Evolutionary conservation across 257 asterid species (phyloP).

Genomic region (Solanum virginianum): DNA sequence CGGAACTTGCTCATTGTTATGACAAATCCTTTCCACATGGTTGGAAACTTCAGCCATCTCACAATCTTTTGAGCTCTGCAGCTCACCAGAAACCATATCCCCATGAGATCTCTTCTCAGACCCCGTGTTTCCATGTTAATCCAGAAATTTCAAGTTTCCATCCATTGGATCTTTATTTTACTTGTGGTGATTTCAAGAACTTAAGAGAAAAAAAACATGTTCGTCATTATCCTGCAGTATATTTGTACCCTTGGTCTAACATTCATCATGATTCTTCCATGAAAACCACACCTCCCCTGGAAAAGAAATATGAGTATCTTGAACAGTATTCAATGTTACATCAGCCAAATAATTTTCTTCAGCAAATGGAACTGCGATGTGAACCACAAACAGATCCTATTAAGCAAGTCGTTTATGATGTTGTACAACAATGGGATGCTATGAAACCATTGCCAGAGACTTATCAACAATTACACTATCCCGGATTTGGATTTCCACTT

Average conservation of each 20-base stretch:
- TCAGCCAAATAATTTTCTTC: slow-evolving; percentile 17
- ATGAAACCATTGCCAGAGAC: not conserved
- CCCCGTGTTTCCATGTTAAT: not conserved
- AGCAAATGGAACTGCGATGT: not conserved
- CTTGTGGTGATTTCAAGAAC: slow-evolving; percentile 1
- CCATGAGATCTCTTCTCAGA: slow-evolving; percentile 1
- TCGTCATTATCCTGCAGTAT: slow-evolving; percentile 3
- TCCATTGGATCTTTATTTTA: not conserved
- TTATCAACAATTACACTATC: not conserved
- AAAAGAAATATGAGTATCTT: not conserved
- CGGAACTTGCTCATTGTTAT: not conserved
- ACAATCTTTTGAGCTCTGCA: not conserved
- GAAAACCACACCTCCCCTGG: not conserved
- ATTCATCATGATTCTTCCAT: not conserved
- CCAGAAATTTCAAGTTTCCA: not conserved
- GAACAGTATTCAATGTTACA: slow-evolving; percentile 15
- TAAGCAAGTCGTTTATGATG: not conserved
- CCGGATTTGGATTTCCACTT: not conserved
- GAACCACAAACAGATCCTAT: not conserved
- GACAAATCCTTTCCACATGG: not conserved
- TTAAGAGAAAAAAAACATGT: not conserved
- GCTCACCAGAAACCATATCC: slow-evolving; percentile 4
- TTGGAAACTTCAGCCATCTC: not conserved
- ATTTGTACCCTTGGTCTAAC: slow-evolving; percentile 7
- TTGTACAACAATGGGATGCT: not conserved